Base-by-base conservation (phyloP, 805 yeast genomes). In the Kazachstania africana region DNA sequence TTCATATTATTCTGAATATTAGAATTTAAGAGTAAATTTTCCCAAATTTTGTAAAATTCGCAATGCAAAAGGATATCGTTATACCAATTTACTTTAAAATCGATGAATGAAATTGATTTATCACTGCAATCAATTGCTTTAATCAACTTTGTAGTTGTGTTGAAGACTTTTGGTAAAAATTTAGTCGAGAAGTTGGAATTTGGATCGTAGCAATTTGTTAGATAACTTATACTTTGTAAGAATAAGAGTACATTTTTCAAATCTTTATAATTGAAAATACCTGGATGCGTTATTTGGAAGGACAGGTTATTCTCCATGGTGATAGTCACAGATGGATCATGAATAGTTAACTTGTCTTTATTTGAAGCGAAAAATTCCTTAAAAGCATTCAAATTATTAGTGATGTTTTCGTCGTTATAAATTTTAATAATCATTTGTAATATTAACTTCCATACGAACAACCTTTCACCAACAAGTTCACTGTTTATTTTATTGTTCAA, bases 171-270 rank as follows among this genome's bases (percentile, higher is more conserved):
- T 1, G 59, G 56, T 25, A 53, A 30, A 26, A 50, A 53, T 29
- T 38, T 47, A 6, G 37, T 37, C 0, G 57, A 50, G 32, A 52
- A 53, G 32, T 50, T 49, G 3, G 53, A 45, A 23, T 40, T 44
- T 19, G 42, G 40, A 34, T 55, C 59, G 26, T 50, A 47, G 21
- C 57, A 53, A 27, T 53, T 55, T 3, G 48, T 47, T 22, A 55
- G 30, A 30, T 46, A 55, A 35, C 57, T 50, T 6, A 52, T 45
- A 36, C 58, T 51, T 35, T 55, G 60, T 13, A 53, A 36, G 6
- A 55, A 35, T 6, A 53, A 28, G 12, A 55, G 28, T 3, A 53
- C 13, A 17, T 44, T 44, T 32, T 53, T 55, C 29, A 50, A 28
- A 32, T 52, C 50, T 24, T 41, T 42, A 22, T 50, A 51, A 16